Evolutionary conservation across 352 stramenopile species (phyloP).

Genomic region (Globisporangium nunn): DNA sequence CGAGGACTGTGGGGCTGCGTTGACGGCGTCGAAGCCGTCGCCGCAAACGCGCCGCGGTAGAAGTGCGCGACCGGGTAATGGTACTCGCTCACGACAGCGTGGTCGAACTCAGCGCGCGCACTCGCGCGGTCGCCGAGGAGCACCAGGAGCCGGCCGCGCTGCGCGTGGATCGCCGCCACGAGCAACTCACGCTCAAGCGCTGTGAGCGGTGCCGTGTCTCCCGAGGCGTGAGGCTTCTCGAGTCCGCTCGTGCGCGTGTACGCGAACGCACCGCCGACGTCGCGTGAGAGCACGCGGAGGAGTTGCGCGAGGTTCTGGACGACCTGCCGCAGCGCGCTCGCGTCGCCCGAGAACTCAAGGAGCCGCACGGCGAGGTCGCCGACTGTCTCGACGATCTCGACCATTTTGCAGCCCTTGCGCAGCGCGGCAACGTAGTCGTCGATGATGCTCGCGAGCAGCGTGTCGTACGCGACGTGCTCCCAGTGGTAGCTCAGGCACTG

Average conservation of each 20-base stretch:
- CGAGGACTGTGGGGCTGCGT: too few relatives aligned
- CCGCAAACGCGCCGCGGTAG: slow-evolving; percentile 62
- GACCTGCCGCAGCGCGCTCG: slow-evolving; percentile 50
- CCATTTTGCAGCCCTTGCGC: slow-evolving; percentile 59
- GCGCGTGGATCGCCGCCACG: slow-evolving; percentile 46
- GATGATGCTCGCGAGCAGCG: slow-evolving; percentile 53
- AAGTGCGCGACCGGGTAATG: slow-evolving; percentile 77
- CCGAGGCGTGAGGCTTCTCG: neutral
- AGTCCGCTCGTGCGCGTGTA: slow-evolving; percentile 5
- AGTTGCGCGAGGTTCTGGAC: slow-evolving; percentile 58
- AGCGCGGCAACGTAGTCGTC: slow-evolving; percentile 71
- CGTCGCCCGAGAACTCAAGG: slow-evolving; percentile 58
- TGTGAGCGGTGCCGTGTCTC: slow-evolving; percentile 13
- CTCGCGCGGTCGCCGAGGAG: slow-evolving; percentile 42
- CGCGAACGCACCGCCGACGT: slow-evolving; percentile 25
- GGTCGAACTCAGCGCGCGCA: slow-evolving; percentile 56
- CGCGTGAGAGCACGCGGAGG: slow-evolving; percentile 37
- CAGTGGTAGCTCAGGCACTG: slow-evolving; percentile 56
- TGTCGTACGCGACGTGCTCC: slow-evolving; percentile 60
- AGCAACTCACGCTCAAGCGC: slow-evolving; percentile 38
- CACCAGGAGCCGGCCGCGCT: slow-evolving; percentile 56
- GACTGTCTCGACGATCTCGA: slow-evolving; percentile 70
- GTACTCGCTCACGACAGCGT: slow-evolving; percentile 71
- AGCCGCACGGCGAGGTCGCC: slow-evolving; percentile 60
- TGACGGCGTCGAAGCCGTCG: neutral